Evolutionary conservation across 1,139 yeast genomes (phyloP), one percentile per base, ranked within the genome.

Genomic region (Candida labiduridarum): DNA sequence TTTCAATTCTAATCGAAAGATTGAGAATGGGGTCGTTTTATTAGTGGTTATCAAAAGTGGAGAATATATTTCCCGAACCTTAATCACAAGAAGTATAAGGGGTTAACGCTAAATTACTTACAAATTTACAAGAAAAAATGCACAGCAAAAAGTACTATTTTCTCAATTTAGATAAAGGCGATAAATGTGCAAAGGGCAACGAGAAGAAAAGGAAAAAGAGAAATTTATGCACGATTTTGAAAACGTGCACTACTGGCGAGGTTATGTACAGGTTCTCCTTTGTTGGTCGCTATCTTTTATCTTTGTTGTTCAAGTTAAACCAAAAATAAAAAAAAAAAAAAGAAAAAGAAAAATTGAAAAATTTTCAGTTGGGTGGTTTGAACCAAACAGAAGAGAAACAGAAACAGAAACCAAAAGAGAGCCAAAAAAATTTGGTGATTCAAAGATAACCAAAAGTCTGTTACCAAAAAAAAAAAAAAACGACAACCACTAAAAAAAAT

Each of bases 361-460:
- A 36, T 36, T 36, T 36, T 36, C 25, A 16, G 16, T 18, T 36
- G 22, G 40, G 22, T 16, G n/a, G 14, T 16, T 15, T 15, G 4
- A 30, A 30, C 34, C 38, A 34, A 12, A n/a, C 38, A 34, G 15
- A 33, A 14, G n/a, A 33, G 4, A 14, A 33, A 33, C n/a, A 33
- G 16, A n/a, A 33, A 33, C 9, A 33, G n/a, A 33, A n/a, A 33
- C 8, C n/a, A n/a, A n/a, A n/a, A n/a, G n/a, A n/a, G n/a, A n/a
- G n/a, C n/a, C n/a, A n/a, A n/a, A 16, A 35, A 35, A 35, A 35
- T 35, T 35, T 35, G 39, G 39, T 35, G 39, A 35, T 35, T 35
- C 39, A 35, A 35, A 35, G 39, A 35, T 35, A 35, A 35, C 39
- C 39, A 35, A 35, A 35, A 34, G 9, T 30, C 34, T 30, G 14